Conservation (phyloP, 75 land plant species). For the Selaginella tamariscina region DNA sequence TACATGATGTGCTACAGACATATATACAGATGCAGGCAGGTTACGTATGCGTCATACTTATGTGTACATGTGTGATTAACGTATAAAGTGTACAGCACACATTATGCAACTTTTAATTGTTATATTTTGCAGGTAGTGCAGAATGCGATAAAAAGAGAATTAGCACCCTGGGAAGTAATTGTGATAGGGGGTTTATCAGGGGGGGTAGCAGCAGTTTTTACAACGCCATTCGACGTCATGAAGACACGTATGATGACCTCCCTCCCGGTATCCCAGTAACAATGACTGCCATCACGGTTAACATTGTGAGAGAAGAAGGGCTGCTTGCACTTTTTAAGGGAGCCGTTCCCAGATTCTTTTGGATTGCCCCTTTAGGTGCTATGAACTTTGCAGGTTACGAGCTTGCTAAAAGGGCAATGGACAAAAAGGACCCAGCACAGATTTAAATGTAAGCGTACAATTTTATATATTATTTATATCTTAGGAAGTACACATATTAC, state of each 20-base stretch:
- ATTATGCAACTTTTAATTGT: background rate
- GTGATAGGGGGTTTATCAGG: slow-evolving; percentile 85
- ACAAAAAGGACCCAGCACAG: slow-evolving; percentile 46
- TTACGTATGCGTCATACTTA: too few species aligned
- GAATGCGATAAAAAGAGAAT: slow-evolving; percentile 50
- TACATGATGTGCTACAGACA: background rate
- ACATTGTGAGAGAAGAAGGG: slow-evolving; percentile 80
- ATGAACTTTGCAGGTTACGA: slow-evolving; percentile 99
- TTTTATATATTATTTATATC: too few species aligned
- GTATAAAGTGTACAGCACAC: too few species aligned
- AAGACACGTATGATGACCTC: slow-evolving; percentile 96
- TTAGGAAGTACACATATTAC: too few species aligned
- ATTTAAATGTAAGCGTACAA: too few species aligned
- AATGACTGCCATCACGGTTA: slow-evolving; percentile 53
- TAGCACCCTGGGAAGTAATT: slow-evolving; percentile 85
- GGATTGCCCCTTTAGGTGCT: slow-evolving; percentile 98
- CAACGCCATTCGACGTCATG: slow-evolving; percentile 96
- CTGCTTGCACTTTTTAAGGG: slow-evolving; percentile 93
- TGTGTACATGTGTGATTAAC: too few species aligned
- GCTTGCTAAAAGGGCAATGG: slow-evolving; percentile 83
- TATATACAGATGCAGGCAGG: too few species aligned
- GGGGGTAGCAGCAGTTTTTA: slow-evolving; percentile 78
- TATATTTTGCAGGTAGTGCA: slow-evolving; percentile 38
- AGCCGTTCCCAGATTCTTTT: slow-evolving; percentile 85
- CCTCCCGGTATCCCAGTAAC: slow-evolving; percentile 51